Conservation (phyloP, 2,329 filamentous ascomycete genomes). For the Colletotrichum liaoningense region DNA sequence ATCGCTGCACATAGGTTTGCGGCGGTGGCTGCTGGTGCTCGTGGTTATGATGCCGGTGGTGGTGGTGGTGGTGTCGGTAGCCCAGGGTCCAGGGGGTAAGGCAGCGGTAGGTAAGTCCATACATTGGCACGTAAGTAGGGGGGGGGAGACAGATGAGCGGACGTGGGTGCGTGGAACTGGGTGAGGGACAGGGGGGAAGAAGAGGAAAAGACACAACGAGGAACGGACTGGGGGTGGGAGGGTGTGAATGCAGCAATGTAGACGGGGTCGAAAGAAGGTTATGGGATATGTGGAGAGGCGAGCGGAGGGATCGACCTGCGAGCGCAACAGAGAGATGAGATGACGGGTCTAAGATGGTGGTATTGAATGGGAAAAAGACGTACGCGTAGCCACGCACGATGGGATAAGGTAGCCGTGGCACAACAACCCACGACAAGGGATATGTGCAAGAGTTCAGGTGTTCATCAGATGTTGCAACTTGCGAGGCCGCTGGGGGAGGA, state of each 20-base stretch:
- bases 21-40: constrained; percentile 3
- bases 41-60: constrained; percentile 7
- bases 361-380: constrained; percentile 18
- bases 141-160: constrained; percentile 17
- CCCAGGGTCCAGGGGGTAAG: constrained; percentile 19
- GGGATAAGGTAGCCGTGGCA: not conserved
- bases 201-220: not conserved
- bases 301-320: constrained; percentile 36
- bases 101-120: not conserved
- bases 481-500: not conserved
- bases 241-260: constrained; percentile 22
- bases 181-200: constrained; percentile 8
- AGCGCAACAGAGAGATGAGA: constrained; percentile 34
- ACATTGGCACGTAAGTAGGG: not conserved
- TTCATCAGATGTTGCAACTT: not conserved
- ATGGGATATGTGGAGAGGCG: constrained; percentile 36
- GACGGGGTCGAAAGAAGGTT: constrained; percentile 37
- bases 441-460: not conserved
- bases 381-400: not conserved
- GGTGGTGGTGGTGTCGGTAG: constrained; percentile 4
- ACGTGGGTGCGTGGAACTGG: constrained; percentile 23
- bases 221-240: not conserved
- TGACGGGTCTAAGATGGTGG: constrained; percentile 27
- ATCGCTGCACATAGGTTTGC: not conserved
- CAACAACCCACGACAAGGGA: not conserved